Conservation (phyloP, 306 rosid genomes). For the Sphenostylis stenocarpa region DNA sequence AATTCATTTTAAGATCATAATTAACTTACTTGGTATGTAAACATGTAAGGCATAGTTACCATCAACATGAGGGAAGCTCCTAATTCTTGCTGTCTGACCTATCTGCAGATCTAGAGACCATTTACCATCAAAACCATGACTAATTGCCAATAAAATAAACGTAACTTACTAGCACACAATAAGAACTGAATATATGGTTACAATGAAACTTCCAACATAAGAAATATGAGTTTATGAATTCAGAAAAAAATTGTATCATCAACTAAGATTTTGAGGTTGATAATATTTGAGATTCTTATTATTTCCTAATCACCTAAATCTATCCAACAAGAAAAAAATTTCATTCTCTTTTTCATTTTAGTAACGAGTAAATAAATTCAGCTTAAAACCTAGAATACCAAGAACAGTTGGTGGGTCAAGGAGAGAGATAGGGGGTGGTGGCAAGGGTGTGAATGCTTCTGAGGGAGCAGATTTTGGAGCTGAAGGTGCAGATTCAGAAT, state of each 20-base stretch:
- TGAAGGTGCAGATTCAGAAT: constrained; percentile 46
- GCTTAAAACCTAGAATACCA: constrained; percentile 40
- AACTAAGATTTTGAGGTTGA: constrained; percentile 8
- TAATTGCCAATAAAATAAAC: constrained; percentile 15
- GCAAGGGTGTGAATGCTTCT: constrained; percentile 35
- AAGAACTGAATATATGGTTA: background rate
- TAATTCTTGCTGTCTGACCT: constrained; percentile 59
- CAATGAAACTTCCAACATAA: constrained; percentile 5
- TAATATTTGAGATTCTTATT: background rate
- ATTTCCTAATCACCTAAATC: background rate
- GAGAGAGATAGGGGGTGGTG: constrained; percentile 74
- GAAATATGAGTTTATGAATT: background rate
- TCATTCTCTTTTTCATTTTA: background rate
- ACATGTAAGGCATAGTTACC: constrained; percentile 86
- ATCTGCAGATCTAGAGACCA: constrained; percentile 45
- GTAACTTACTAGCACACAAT: background rate
- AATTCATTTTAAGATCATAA: background rate
- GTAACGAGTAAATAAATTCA: constrained; percentile 11
- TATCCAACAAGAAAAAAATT: constrained; percentile 14
- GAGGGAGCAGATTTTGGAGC: constrained; percentile 18
- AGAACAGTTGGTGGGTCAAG: constrained; percentile 51
- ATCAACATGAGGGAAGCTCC: constrained; percentile 81
- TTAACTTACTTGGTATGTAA: constrained; percentile 75
- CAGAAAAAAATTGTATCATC: background rate
- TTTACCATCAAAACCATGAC: constrained; percentile 43